Base-by-base conservation (phyloP, 2,329 filamentous ascomycete genomes). In the Ceratocystis lukuohia region DNA sequence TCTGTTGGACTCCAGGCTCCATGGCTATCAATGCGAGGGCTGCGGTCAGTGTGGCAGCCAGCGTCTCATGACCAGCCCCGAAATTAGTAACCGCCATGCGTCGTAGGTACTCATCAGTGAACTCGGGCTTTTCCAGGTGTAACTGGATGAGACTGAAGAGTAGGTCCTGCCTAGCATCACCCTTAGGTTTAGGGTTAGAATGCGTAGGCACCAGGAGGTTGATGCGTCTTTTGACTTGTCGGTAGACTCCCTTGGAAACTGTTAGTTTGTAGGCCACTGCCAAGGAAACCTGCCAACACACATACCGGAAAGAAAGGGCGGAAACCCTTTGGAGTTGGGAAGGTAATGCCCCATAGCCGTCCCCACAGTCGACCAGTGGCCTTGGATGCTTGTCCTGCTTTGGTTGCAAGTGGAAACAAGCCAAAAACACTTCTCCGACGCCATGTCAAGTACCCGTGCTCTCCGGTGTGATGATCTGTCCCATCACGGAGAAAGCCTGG, bases 41-140 rank as follows among this genome's bases (percentile, higher is more conserved):
- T 2, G 80, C 77, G 0, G 80, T 82, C 5, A 83, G 70, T 0
- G 80, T 80, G 0, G 80, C 80, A 10, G 79, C 79, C 74, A 82
- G 76, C 0, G 80, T 83, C 70, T 83, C 80, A 67, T 83, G 80
- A 0, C 80, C 80, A 1, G 80, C 80, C 10, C 80, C 80, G 69
- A 83, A 82, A 69, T 83, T 83, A 1, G 80, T 82, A 1, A 81
- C 74, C 1, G 79, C 79, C 74, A 82, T 79, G 33, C 80, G 78
- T 2, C 77, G 77, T 8, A 83, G 74, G 64, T 82, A 82, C 0
- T 70, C 72, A 30, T 79, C 76, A 0, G 71, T 78, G 67, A 83
- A 82, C 5, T 76, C 76, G 0, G 79, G 76, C 22, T 76, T 78
- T 3, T 76, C 72, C 15, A 73, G 72, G 70, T 82, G 78, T 0